Percentiles rank a stretch among this genome's conserved stretches.
phyloP scores from a whole-genome alignment of 2,329 filamentous ascomycete genomes.

The Fusarium sp. region DNA sequence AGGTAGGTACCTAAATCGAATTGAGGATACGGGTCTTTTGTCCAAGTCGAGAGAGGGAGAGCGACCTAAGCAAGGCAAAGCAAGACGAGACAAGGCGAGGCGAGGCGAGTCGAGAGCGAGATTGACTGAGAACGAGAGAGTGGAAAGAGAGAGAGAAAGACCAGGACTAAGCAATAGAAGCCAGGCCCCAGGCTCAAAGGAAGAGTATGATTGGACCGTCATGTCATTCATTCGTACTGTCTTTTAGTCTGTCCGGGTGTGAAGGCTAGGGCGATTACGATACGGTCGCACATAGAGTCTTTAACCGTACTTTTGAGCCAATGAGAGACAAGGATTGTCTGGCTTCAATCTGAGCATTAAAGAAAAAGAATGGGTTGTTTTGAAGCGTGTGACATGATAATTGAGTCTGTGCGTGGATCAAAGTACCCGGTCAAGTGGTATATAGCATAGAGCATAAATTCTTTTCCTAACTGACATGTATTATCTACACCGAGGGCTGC shows the following conservation, averaged over 20 bases:
- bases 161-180: constrained; percentile 5
- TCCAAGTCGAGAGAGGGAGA: constrained; percentile 38
- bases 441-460: background rate
- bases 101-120: constrained; percentile 1
- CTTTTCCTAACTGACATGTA: background rate
- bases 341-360: constrained; percentile 21
- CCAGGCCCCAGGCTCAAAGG: constrained; percentile 21
- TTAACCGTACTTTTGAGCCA: constrained; percentile 24
- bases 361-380: constrained; percentile 1
- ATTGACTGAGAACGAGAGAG: constrained; percentile 7
- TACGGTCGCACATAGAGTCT: constrained; percentile 25
- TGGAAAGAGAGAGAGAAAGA: constrained; percentile 7
- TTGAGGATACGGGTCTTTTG: constrained; percentile 38
- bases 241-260: constrained; percentile 23
- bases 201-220: constrained; percentile 41
- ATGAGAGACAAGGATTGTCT: constrained; percentile 5
- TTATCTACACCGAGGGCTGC: background rate
- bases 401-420: constrained; percentile 9
- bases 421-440: background rate
- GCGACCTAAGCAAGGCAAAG: background rate
- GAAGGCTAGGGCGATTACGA: constrained; percentile 12
- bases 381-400: constrained; percentile 13
- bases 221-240: constrained; percentile 31
- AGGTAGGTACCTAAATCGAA: constrained; percentile 3
- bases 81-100: background rate